Evolutionary conservation across 2,329 filamentous ascomycete species (phyloP), one percentile per base, ranked within the genome.

Genomic region (Trichophyton simii): DNA sequence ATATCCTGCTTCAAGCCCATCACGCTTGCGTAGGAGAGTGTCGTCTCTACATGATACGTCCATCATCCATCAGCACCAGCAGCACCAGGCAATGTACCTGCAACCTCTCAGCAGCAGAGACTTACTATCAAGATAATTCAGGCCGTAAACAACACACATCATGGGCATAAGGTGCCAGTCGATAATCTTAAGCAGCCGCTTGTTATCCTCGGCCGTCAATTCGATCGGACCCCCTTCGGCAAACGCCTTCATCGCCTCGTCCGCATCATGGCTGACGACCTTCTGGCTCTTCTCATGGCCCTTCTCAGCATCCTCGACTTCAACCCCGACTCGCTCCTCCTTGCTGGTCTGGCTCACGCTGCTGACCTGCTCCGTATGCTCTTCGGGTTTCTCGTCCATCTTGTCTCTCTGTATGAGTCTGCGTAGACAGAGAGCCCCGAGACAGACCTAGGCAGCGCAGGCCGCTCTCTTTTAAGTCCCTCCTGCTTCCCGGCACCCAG

Each of bases 81-180:
- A 6, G 18, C 31, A 3, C 34, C 22, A 61, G 25, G 64, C 38
- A 59, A 59, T 44, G 41, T 15, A 7, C 11, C 15, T n/a, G 2
- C 15, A 44, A 18, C 5, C 38, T 5, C 38, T 42, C 15, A 1
- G 15, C 28, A 28, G 59, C 6, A 11, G 34, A 20, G 25, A 57
- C 72, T 46, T 71, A 76, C 74, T 79, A 64, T 79, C 81, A 5
- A 85, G 72, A 67, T 78, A 84, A 65, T 84, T 82, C 67, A 84
- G 73, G 1, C 80, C 80, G 65, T 85, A 84, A 3, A 84, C 76
- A 34, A 82, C 67, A 62, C 81, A 84, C 67, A 85, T 75, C 65
- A 84, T 72, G 0, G 82, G 83, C 78, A 85, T 82, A 65, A 84
- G 71, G 67, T 83, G 80, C 78, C 76, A 80, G 69, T 87, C 85